Evolutionary conservation across 768 basidiomycete species (phyloP).

Genomic region (Mycena floridula): DNA sequence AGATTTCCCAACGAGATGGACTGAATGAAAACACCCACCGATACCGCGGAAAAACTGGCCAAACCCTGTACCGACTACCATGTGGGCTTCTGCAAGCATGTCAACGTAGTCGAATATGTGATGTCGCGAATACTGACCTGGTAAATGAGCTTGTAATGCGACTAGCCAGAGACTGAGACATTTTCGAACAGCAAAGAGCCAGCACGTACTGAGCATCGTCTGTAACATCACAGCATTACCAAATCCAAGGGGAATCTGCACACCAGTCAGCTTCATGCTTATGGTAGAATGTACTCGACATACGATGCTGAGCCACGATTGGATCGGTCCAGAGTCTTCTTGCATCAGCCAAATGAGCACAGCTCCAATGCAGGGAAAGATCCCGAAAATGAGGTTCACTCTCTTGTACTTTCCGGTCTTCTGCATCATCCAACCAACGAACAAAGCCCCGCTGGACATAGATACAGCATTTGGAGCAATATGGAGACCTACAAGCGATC

Average conservation of each 20-base stretch:
- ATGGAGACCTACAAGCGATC: slow-evolving; percentile 45
- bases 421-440: slow-evolving; percentile 68
- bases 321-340: slow-evolving; percentile 41
- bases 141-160: slow-evolving; percentile 57
- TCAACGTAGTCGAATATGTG: neutral
- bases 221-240: slow-evolving; percentile 68
- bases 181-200: slow-evolving; percentile 25
- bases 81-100: slow-evolving; percentile 36
- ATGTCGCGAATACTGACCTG: slow-evolving; percentile 34
- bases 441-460: slow-evolving; percentile 56
- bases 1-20: neutral
- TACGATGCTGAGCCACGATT: slow-evolving; percentile 60
- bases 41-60: slow-evolving; percentile 61
- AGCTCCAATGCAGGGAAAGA: slow-evolving; percentile 55
- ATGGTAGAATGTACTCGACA: slow-evolving; percentile 11
- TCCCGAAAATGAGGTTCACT: slow-evolving; percentile 56
- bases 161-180: slow-evolving; percentile 38
- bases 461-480: slow-evolving; percentile 55
- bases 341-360: slow-evolving; percentile 40
- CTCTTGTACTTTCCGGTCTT: slow-evolving; percentile 56
- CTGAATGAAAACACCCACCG: slow-evolving; percentile 29
- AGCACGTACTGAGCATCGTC: slow-evolving; percentile 54
- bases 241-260: slow-evolving; percentile 64
- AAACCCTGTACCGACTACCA: slow-evolving; percentile 68
- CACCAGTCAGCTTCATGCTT: neutral